Evolutionary conservation across 495 filamentous ascomycete species (phyloP), one percentile per base, ranked within the genome.

Genomic region (Hypoxylon fuscum): DNA sequence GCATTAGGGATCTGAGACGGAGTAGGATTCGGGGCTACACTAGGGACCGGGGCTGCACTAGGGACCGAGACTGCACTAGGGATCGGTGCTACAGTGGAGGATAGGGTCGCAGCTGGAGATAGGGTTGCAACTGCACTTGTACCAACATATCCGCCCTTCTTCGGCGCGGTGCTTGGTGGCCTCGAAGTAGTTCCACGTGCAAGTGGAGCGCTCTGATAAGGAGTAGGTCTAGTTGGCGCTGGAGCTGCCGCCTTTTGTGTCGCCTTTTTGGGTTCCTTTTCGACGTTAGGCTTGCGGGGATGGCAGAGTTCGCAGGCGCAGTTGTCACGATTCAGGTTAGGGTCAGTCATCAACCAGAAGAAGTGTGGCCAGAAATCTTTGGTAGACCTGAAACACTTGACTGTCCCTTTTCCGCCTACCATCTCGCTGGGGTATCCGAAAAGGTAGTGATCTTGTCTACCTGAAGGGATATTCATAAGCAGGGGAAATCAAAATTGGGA

Each of bases 311-410:
- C 68, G 44, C 76, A 79, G 5, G 57, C 60, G 34, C 78, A 81
- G n/a, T 73, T 64, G 32, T 47, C 59, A 23, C 56, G 58, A 46
- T 77, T 69, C 14, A 48, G 1, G 18, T 66, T 40, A 8, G 66
- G 69, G 31, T 63, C 63, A 37, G 71, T 75, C 6, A 66, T 29
- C 12, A 81, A 59, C 74, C 74, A 81, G 7, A 78, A 42, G 14
- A 73, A 59, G 43, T 81, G 78, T 8, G 70, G 58, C 12, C 73
- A 73, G 40, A 81, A 78, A 12, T 81, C 77, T 15, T 62, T 66
- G 1, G 76, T 67, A 6, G 76, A 77, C 22, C 77, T 70, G 51
- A 71, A 81, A 15, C 34, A 49, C 54, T 65, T 69, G 1, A 22
- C 56, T 7, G 52, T 50, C 23, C 15, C 49, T 7, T 42, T 22